Evolutionary conservation across 2,329 filamentous ascomycete genomes (phyloP), one percentile per base, ranked within the genome.

Genomic region (Xylaria sp.): DNA sequence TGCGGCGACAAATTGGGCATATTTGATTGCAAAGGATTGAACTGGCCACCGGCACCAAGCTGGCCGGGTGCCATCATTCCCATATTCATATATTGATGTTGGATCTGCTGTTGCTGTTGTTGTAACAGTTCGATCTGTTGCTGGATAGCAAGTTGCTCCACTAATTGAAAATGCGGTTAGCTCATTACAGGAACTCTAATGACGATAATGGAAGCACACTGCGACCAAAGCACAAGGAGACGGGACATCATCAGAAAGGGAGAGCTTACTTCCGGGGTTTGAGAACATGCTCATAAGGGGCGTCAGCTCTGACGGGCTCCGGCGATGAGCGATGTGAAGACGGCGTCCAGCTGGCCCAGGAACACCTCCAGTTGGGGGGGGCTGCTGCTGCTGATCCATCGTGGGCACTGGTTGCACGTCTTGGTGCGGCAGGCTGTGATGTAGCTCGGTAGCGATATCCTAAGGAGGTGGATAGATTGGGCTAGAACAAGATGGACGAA

Each of bases 11-110:
- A 85, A 74, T 91, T 92, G 71, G 88, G 83, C 84, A 97, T 90
- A 77, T 89, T 87, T 64, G 87, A 86, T 80, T 94, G 93, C 78
- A 94, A 82, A 74, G 89, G 89, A 80, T 89, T 90, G 83, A 92
- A 95, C 65, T 83, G 83, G 72, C 84, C 85, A 69, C 87, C 88
- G 65, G 88, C 87, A 70, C 87, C 88, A 63, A 97, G 83, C 80
- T 97, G 94, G 73, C 91, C 90, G 56, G 92, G 90, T 70, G 91
- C 90, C 73, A 98, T 89, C 86, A 98, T 93, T 77, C 92, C 92
- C 91, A 97, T 94, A 78, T 95, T 97, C 73, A 97, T 90, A 83
- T 97, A 97, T 80, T 98, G 94, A 80, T 97, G 94, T 80, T 96
- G 92, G 75, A 98, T 96, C 77, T 97, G 94, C 79, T 98, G 94